Base-by-base conservation (phyloP, 345 rosid species). In the Boechera divaricarpa region DNA sequence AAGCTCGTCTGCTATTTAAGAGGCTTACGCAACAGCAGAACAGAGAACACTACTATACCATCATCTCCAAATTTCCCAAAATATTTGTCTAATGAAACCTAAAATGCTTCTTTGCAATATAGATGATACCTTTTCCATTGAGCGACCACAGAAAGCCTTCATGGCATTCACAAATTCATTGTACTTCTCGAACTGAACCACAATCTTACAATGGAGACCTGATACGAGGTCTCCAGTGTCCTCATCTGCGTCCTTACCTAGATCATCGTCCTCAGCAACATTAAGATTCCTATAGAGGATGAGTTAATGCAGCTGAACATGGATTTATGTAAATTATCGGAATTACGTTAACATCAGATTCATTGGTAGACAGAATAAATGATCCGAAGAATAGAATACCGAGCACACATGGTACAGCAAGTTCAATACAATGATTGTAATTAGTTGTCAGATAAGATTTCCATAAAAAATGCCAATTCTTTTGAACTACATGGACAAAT, bases 191-290 rank as follows among this genome's bases (percentile, higher is more conserved):
- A 94, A 92, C 81, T 89, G 97, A 80, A 89, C 95, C 64, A 94
- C 90, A 63, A 92, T 87, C 80, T 90, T 94, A 86, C 97, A 90
- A 45, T 92, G 84, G 36, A 94, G 98, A 77, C 97, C 97, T 49
- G 97, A 83, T 77, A 87, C 86, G 28, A 94, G 65, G 82, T 79
- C 79, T 36, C 75, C 83, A 55, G 54, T 79, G 45, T 80, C 89
- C 69, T 78, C 90, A 10, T 86, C 88, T 26, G 72, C 79, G 62
- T 83, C 88, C 59, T 83, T 83, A 80, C 86, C 87, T 45, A 82
- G 79, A 83, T 83, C 88, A 77, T 86, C 84, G 56, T 94, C 98
- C 79, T 92, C 97, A 56, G 92, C 85, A 83, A 94, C 94, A 83
- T 80, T 83, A 79, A 94, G 88, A 82, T 88, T 89, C 92, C 98